A percentile compares a stretch with the other conserved stretches of the same genome.
These are phyloP conservation scores for Clitopilus hobsonii DNA, from an alignment of 768 basidiomycete genomes.

Conservation along the genomic window DNA sequence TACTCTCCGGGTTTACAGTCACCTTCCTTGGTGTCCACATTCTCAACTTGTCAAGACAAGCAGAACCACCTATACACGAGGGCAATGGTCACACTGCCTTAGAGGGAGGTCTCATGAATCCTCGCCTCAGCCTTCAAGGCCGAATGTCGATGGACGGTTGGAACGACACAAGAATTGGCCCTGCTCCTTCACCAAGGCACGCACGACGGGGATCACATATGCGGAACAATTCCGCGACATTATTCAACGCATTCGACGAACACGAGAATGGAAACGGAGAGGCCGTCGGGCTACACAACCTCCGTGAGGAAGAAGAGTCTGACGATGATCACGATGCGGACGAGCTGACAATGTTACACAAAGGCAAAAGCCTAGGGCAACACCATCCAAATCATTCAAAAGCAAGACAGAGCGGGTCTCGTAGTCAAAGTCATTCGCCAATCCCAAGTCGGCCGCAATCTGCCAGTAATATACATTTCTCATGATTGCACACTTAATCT, in stretches of 20 bases:
- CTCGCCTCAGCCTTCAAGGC: conserved; percentile 76
- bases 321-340: conserved; percentile 31
- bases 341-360: conserved; percentile 37
- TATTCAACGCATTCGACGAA: conserved; percentile 77
- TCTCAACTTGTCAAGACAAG: conserved; percentile 71
- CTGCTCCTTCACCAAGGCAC: conserved; percentile 31
- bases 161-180: conserved; percentile 30
- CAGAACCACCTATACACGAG: conserved; percentile 36
- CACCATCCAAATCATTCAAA: conserved; percentile 13
- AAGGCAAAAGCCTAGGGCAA: conserved; percentile 5
- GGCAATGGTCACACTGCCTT: conserved; percentile 41
- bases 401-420: conserved; percentile 31
- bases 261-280: conserved; percentile 26
- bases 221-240: conserved; percentile 55
- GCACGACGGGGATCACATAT: conserved; percentile 64
- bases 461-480: background rate
- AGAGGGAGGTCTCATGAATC: conserved; percentile 67
- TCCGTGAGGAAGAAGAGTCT: conserved; percentile 62
- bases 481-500: background rate
- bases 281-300: conserved; percentile 53
- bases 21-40: conserved; percentile 98
- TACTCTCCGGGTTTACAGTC: conserved; percentile 84
- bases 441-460: conserved; percentile 17
- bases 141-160: conserved; percentile 79
- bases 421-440: conserved; percentile 56